Evolutionary conservation across 2,329 filamentous ascomycete species (phyloP).

Genomic region (Diaporthe sp.): DNA sequence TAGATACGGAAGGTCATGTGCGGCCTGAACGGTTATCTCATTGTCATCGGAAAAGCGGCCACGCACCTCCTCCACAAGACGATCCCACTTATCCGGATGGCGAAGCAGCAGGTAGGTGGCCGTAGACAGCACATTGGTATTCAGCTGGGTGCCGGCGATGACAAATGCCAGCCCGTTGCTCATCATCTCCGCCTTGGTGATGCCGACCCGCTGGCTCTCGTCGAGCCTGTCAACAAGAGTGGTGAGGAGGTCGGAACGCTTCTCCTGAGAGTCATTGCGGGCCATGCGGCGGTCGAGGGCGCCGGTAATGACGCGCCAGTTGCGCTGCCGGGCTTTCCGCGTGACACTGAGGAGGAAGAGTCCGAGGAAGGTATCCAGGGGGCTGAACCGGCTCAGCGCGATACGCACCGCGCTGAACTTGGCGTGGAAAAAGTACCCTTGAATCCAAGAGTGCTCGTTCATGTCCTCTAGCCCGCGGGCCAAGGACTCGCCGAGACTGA

Average conservation of each 20-base stretch:
- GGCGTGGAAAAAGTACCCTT: constrained; percentile 10
- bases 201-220: constrained; percentile 27
- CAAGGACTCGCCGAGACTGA: constrained; percentile 34
- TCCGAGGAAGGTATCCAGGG: constrained; percentile 33
- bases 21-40: constrained; percentile 51
- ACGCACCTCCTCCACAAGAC: constrained; percentile 49
- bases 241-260: constrained; percentile 34
- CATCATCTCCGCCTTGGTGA: constrained; percentile 34
- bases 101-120: constrained; percentile 35
- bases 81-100: not conserved
- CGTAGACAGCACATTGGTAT: constrained; percentile 32
- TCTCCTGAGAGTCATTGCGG: not conserved
- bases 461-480: constrained; percentile 25
- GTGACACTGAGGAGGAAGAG: constrained; percentile 34
- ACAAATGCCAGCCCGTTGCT: constrained; percentile 41
- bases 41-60: constrained; percentile 47
- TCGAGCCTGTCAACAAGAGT: constrained; percentile 28
- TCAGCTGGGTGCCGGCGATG: constrained; percentile 41
- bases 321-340: constrained; percentile 31
- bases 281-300: constrained; percentile 33
- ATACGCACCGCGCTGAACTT: constrained; percentile 21
- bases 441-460: constrained; percentile 32
- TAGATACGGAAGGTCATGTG: constrained; percentile 50
- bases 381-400: constrained; percentile 35
- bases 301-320: constrained; percentile 26